Evolutionary conservation across 352 stramenopile genomes (phyloP).

Genomic region (Pythium dissotocum): DNA sequence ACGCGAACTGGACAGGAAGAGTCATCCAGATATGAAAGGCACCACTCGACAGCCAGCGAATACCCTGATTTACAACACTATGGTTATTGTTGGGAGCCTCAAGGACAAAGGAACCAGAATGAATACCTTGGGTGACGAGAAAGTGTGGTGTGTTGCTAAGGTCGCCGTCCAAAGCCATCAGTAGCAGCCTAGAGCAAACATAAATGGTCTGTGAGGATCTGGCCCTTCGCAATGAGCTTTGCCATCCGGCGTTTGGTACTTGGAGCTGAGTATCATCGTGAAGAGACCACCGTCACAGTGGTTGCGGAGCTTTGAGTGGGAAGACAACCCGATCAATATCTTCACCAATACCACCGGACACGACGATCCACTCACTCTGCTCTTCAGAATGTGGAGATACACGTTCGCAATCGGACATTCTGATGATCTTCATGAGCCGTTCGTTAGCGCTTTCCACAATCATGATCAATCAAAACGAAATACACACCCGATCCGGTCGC

Average conservation of each 20-base stretch:
- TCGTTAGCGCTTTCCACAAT: background rate
- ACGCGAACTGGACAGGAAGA: slow-evolving; percentile 43
- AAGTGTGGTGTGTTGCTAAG: slow-evolving; percentile 1
- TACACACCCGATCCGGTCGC: slow-evolving; percentile 41
- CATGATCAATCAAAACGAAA: background rate
- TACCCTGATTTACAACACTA: slow-evolving; percentile 31
- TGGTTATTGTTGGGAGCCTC: background rate
- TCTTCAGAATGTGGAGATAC: slow-evolving; percentile 62
- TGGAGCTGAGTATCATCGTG: slow-evolving; percentile 35
- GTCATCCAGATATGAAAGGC: slow-evolving; percentile 44
- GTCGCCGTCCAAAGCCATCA: slow-evolving; percentile 10
- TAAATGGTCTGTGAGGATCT: background rate
- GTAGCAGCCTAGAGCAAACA: slow-evolving; percentile 9
- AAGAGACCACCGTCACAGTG: slow-evolving; percentile 51
- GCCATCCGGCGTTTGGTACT: slow-evolving; percentile 8
- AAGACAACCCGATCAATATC: too few species aligned
- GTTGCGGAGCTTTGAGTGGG: slow-evolving; percentile 26
- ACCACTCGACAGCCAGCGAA: slow-evolving; percentile 49
- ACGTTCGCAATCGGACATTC: slow-evolving; percentile 52
- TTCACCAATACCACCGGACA: background rate
- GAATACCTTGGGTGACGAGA: slow-evolving; percentile 12
- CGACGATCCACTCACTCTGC: slow-evolving; percentile 31
- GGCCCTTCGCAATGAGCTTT: too few species aligned
- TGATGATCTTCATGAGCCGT: slow-evolving; percentile 4
- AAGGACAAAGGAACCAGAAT: background rate